Evolutionary conservation across 148 eudicot genomes (phyloP).

Genomic region (Chenopodium suecicum): DNA sequence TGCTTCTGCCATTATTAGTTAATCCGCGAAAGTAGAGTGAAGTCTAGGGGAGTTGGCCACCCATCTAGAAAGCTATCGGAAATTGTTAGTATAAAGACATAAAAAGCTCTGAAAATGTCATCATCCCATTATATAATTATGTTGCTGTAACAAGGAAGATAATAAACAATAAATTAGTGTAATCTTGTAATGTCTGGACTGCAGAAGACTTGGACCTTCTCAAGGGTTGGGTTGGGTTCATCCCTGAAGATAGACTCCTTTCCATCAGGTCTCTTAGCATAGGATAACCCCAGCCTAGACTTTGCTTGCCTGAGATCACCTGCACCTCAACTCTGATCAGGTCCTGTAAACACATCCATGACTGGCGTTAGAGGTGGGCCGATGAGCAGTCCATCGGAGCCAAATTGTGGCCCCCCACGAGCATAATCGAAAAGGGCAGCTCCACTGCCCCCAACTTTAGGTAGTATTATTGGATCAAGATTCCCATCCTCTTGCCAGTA

Average conservation of each 20-base stretch:
- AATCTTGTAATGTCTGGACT: conserved; percentile 77
- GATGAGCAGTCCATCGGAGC: conserved; percentile 81
- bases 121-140: background rate
- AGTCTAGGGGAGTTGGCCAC: too few relatives aligned
- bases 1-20: too few relatives aligned
- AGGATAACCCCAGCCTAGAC: conserved; percentile 81
- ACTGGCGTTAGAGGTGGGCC: conserved; percentile 82
- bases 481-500: conserved; percentile 56
- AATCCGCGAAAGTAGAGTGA: too few relatives aligned
- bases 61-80: too few relatives aligned
- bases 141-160: background rate
- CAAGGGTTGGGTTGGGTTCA: conserved; percentile 53
- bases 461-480: conserved; percentile 50
- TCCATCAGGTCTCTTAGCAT: conserved; percentile 82
- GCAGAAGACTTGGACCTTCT: conserved; percentile 79
- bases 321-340: conserved; percentile 67
- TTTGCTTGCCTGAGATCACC: conserved; percentile 86
- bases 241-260: conserved; percentile 80
- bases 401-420: conserved; percentile 84
- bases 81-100: background rate
- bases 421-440: conserved; percentile 87
- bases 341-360: conserved; percentile 76
- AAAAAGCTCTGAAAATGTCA: conserved; percentile 13
- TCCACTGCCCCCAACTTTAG: conserved; percentile 88
- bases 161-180: conserved; percentile 35